Evolutionary conservation across 306 rosid species (phyloP), one percentile per base, ranked within the genome.

Genomic region (Quercus rubra): DNA sequence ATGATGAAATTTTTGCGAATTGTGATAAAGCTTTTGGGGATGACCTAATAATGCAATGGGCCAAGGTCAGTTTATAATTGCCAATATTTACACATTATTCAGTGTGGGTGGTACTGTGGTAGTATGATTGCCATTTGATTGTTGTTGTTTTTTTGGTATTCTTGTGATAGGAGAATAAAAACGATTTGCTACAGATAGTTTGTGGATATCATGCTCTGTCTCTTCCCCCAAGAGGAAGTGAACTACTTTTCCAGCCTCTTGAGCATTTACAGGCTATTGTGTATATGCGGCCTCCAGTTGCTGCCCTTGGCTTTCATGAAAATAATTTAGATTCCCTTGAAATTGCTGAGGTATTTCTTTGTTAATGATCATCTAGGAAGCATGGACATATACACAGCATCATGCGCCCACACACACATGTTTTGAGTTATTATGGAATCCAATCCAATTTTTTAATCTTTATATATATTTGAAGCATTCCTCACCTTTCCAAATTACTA

Each of bases 211-310:
- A 95, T 79, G 63, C 92, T 76, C 80, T 86, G 82, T 86, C 91
- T 78, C 82, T 91, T 74, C 99, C 97, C 14, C 74, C 86, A 56
- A 84, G 85, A 74, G 99, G 98, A 84, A 84, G 85, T 71, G 88
- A 85, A 78, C 69, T 91, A 71, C 59, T 86, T 56, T 93, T 93
- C 87, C 97, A 87, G 83, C 99, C 99, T 80, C 96, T 92, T 59
- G 98, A 91, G 66, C 97, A 95, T 80, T 90, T 95, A 77, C 99
- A 93, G 85, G 82, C 94, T 82, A 90, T 90, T 73, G 88, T 85
- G 77, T 95, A 93, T 76, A 83, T 83, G 62, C 81, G 99, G 71
- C 83, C 90, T 79, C 81, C 98, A 74, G 85, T 86, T 80, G 59
- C 90, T 79, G 72, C 86, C 64, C 92, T 93, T 80, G 94, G 91